Conservation (phyloP, 441 rosid genomes). For the Breynia disticha region DNA sequence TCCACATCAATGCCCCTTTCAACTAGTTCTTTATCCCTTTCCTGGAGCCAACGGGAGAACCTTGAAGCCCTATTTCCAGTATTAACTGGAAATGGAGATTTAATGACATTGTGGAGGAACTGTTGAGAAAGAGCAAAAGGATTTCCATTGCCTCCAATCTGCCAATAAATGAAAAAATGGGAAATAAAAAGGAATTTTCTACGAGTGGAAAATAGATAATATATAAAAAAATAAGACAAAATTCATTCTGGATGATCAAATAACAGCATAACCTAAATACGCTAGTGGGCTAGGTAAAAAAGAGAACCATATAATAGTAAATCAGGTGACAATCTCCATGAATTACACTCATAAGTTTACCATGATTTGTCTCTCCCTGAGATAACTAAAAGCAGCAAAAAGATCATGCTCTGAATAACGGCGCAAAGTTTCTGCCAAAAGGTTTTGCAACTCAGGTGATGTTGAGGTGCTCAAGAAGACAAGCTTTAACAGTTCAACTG, state of each 20-base stretch:
- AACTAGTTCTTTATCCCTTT: slow-evolving; percentile 48
- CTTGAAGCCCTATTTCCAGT: slow-evolving; percentile 80
- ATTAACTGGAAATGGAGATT: slow-evolving; percentile 69
- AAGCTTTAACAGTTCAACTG: slow-evolving; percentile 87
- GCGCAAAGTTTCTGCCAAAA: slow-evolving; percentile 67
- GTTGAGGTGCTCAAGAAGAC: slow-evolving; percentile 80
- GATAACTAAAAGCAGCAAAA: slow-evolving; percentile 91
- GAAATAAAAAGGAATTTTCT: not conserved
- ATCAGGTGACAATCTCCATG: no score
- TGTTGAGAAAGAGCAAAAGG: slow-evolving; percentile 75
- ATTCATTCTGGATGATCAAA: no score
- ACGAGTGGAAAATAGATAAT: not conserved
- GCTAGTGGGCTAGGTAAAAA: no score
- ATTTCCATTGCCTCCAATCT: slow-evolving; percentile 83
- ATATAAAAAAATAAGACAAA: not conserved
- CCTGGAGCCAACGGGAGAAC: slow-evolving; percentile 68
- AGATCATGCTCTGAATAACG: slow-evolving; percentile 93
- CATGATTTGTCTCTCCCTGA: slow-evolving; percentile 80
- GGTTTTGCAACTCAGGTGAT: slow-evolving; percentile 52
- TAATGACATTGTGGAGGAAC: slow-evolving; percentile 66
- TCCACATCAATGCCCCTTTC: slow-evolving; percentile 46
- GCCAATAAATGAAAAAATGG: slow-evolving; percentile 19
- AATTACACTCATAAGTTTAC: slow-evolving; percentile 29
- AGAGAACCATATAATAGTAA: no score
- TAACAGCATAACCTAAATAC: no score